Conservation (phyloP, 345 rosid genomes). For the Viola odorata region DNA sequence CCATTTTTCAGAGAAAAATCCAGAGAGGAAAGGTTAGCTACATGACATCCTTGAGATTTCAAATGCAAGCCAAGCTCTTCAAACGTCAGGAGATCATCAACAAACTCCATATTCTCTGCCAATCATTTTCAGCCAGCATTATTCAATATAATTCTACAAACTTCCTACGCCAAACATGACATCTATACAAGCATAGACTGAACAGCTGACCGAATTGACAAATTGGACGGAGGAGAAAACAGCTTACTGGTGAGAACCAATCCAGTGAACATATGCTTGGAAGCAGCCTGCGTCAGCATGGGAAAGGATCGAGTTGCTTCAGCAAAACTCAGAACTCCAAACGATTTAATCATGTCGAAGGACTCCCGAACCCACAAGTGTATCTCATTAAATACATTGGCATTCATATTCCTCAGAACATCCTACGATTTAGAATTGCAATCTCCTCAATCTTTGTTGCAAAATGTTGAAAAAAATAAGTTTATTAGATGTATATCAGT, state of each 20-base stretch:
- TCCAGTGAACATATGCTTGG: conserved; percentile 63
- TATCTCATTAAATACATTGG: conserved; percentile 48
- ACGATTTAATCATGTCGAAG: conserved; percentile 42
- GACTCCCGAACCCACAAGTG: conserved; percentile 66
- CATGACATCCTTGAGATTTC: conserved; percentile 71
- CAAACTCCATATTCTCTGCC: conserved; percentile 90
- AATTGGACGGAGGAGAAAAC: conserved; percentile 1
- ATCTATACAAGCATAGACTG: not conserved
- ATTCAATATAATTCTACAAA: not conserved
- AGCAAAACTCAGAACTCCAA: conserved; percentile 26
- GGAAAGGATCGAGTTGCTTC: conserved; percentile 66
- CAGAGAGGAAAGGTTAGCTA: conserved; percentile 82
- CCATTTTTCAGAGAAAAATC: conserved; percentile 74
- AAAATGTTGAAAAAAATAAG: not conserved
- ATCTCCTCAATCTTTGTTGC: not conserved
- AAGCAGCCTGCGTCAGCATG: conserved; percentile 45
- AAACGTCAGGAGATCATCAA: conserved; percentile 80
- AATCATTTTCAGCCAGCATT: conserved; percentile 6
- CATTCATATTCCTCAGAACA: conserved; percentile 53
- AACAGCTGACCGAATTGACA: conserved; percentile 1
- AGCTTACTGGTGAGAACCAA: conserved; percentile 83
- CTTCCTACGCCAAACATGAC: too few species aligned
- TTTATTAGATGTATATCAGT: not conserved
- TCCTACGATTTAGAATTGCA: conserved; percentile 40
- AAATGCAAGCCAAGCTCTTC: conserved; percentile 64